Percentiles rank a stretch among this genome's conserved stretches.
These are phyloP conservation scores for Dryas alaskensis DNA, from an alignment of 306 rosid genomes.

Conservation along the genomic window DNA sequence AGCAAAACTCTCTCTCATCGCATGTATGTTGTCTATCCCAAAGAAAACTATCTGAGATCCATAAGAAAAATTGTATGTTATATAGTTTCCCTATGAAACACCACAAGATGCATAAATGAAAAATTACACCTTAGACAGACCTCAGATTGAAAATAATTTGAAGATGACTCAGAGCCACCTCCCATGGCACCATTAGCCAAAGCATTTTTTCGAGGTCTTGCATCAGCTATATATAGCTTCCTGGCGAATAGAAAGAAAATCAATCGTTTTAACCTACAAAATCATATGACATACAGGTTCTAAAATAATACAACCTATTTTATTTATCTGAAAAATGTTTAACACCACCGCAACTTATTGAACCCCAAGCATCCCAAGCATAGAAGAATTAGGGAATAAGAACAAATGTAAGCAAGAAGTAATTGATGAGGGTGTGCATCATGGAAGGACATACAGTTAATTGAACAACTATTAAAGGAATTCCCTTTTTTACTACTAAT, in stretches of 20 bases:
- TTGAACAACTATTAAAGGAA: not conserved
- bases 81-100: constrained; percentile 15
- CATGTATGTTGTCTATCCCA: constrained; percentile 98
- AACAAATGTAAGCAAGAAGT: not conserved
- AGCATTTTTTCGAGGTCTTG: constrained; percentile 95
- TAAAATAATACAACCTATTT: not conserved
- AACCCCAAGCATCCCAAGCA: not conserved
- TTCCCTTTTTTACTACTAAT: not conserved
- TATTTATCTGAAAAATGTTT: not conserved
- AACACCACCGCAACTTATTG: constrained; percentile 1
- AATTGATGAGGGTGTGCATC: not conserved
- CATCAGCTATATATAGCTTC: constrained; percentile 95
- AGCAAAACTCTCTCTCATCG: constrained; percentile 92
- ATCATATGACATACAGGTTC: not conserved
- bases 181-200: constrained; percentile 99
- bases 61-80: constrained; percentile 16
- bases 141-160: constrained; percentile 91
- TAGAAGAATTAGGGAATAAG: not conserved
- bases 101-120: constrained; percentile 20
- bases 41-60: constrained; percentile 71
- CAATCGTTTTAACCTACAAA: not conserved
- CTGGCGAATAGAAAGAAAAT: constrained; percentile 33
- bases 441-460: not conserved
- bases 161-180: constrained; percentile 98
- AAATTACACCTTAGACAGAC: constrained; percentile 43